These are phyloP conservation scores for Niebla homalea DNA, from an alignment of 495 filamentous ascomycete genomes.

Conservation along the genomic window DNA sequence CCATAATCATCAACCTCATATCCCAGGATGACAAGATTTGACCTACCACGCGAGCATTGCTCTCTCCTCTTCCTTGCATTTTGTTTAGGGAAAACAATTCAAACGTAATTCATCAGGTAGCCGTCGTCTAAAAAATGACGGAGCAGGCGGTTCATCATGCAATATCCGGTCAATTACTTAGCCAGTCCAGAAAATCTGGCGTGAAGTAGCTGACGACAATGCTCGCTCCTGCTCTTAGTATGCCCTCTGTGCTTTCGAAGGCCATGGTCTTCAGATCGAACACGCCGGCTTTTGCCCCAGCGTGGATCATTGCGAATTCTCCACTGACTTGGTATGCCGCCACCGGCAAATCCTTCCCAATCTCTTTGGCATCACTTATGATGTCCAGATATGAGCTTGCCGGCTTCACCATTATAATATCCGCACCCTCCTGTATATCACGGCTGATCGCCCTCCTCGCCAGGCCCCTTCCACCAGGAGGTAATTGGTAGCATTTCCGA, in stretches of 20 bases:
- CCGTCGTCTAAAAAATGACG: too few species aligned
- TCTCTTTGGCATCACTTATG: slow-evolving; percentile 87
- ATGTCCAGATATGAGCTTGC: slow-evolving; percentile 90
- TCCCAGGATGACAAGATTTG: too few species aligned
- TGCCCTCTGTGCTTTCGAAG: slow-evolving; percentile 84
- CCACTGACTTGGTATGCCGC: slow-evolving; percentile 95
- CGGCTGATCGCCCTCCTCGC: slow-evolving; percentile 81
- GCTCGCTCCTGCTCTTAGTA: slow-evolving; percentile 79
- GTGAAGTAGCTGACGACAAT: slow-evolving; percentile 92
- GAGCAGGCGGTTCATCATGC: too few species aligned
- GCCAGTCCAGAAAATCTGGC: slow-evolving; percentile 85
- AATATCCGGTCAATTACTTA: slow-evolving; percentile 22
- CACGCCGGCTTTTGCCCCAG: slow-evolving; percentile 89
- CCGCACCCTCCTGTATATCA: slow-evolving; percentile 85
- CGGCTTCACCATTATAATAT: slow-evolving; percentile 99
- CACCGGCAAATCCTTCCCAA: slow-evolving; percentile 78
- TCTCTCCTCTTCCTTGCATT: too few species aligned
- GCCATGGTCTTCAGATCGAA: slow-evolving; percentile 94
- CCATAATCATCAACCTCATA: too few species aligned
- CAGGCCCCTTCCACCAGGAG: slow-evolving; percentile 81
- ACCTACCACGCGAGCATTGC: too few species aligned
- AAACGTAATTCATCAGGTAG: too few species aligned
- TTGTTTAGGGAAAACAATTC: too few species aligned
- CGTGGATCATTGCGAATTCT: slow-evolving; percentile 97
- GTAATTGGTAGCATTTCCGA: slow-evolving; percentile 89